These are phyloP conservation scores for Globisporangium barbulae DNA, from an alignment of 352 stramenopile species.

Conservation along the genomic window DNA sequence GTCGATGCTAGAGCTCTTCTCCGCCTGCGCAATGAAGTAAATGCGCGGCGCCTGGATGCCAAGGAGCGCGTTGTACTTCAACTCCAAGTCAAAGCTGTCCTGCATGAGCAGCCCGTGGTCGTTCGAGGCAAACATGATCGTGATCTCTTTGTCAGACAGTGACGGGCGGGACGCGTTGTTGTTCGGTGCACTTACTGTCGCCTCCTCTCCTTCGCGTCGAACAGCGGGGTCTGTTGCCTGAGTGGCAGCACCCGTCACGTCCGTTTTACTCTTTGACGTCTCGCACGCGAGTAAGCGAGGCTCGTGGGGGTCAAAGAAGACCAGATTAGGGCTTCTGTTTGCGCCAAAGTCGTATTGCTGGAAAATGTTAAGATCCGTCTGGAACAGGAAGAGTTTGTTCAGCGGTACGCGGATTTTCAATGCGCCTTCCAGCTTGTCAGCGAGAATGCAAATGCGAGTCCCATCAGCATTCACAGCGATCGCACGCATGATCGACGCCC, in stretches of 20 bases:
- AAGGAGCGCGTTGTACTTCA: slow-evolving; percentile 78
- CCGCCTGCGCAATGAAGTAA: slow-evolving; percentile 63
- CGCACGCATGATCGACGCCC: slow-evolving; percentile 53
- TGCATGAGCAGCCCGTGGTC: slow-evolving; percentile 91
- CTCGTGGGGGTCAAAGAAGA: slow-evolving; percentile 91
- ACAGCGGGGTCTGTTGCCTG: slow-evolving; percentile 6
- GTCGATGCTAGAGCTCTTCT: slow-evolving; percentile 36
- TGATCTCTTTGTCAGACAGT: slow-evolving; percentile 82
- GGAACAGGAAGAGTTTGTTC: slow-evolving; percentile 88
- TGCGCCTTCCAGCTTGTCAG: slow-evolving; percentile 68
- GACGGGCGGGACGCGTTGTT: slow-evolving; percentile 9
- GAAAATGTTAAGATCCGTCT: slow-evolving; percentile 87
- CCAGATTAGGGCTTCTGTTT: slow-evolving; percentile 61
- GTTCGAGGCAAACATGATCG: slow-evolving; percentile 90
- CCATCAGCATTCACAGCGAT: slow-evolving; percentile 88
- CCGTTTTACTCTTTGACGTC: slow-evolving; percentile 45
- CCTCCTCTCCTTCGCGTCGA: slow-evolving; percentile 18
- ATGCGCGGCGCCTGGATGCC: slow-evolving; percentile 83
- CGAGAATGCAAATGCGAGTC: slow-evolving; percentile 86
- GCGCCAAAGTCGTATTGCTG: slow-evolving; percentile 88
- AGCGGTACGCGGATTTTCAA: slow-evolving; percentile 84
- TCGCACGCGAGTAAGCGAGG: slow-evolving; percentile 87
- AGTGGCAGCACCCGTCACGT: slow-evolving; percentile 17
- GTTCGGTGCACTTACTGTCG: neutral
- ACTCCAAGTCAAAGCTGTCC: slow-evolving; percentile 84